These are phyloP conservation scores for Solanum stenotomum DNA, from an alignment of 257 asterid species.

Conservation along the genomic window DNA sequence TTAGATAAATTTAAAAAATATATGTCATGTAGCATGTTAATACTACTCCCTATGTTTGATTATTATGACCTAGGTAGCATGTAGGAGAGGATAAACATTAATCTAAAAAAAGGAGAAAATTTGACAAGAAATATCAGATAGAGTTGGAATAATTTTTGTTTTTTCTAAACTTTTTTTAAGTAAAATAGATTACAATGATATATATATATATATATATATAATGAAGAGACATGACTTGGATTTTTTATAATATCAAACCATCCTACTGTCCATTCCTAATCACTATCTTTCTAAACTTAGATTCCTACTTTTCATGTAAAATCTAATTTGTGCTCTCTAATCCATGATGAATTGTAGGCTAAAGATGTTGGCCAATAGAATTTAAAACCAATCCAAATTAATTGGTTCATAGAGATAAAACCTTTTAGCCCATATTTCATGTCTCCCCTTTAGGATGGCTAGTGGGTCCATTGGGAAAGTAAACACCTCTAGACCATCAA, in stretches of 20 bases:
- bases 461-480: constrained; percentile 27
- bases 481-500: constrained; percentile 20
- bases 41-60: background rate
- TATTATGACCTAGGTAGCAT: constrained; percentile 19
- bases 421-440: constrained; percentile 63
- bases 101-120: constrained; percentile 17
- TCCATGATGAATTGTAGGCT: constrained; percentile 11
- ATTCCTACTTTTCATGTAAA: constrained; percentile 2
- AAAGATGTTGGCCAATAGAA: constrained; percentile 13
- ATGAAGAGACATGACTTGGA: background rate
- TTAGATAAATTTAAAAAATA: background rate
- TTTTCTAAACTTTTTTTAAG: background rate
- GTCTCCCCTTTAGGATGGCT: constrained; percentile 30
- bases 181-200: background rate
- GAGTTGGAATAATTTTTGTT: background rate
- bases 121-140: constrained; percentile 42
- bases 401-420: constrained; percentile 34
- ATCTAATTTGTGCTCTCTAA: constrained; percentile 26
- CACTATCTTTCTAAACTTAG: constrained; percentile 6
- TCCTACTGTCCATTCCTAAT: constrained; percentile 5
- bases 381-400: constrained; percentile 16
- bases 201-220: background rate
- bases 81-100: constrained; percentile 28
- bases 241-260: constrained; percentile 8
- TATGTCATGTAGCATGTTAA: background rate